A percentile compares a stretch with the other conserved stretches of the same genome.
These are phyloP conservation scores for Styphnolobium japonicum DNA, from an alignment of 306 rosid genomes.

Conservation along the genomic window DNA sequence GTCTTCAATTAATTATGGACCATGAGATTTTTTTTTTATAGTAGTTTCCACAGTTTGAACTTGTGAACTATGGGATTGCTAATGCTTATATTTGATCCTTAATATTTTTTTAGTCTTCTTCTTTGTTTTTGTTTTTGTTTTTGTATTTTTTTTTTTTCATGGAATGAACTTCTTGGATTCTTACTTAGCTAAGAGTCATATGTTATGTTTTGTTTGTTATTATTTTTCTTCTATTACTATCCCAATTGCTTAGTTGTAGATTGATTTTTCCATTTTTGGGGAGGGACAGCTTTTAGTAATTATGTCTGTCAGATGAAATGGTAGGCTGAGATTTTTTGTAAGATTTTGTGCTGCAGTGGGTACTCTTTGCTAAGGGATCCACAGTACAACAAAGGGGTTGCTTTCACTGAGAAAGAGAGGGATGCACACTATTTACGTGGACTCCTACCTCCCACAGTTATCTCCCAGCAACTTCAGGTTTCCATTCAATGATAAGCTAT, in stretches of 20 bases:
- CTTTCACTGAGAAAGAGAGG: slow-evolving; percentile 74
- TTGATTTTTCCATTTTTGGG: no score
- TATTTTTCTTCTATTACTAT: no score
- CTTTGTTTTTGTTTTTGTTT: no score
- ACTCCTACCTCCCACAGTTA: slow-evolving; percentile 62
- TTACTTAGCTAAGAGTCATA: neutral
- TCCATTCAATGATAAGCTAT: neutral
- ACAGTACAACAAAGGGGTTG: slow-evolving; percentile 80
- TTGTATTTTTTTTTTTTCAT: neutral
- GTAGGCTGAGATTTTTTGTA: neutral
- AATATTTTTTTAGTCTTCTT: no score
- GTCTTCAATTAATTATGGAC: neutral
- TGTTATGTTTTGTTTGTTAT: neutral
- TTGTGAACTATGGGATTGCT: neutral
- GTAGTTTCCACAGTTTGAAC: no score
- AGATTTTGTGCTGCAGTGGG: slow-evolving; percentile 50
- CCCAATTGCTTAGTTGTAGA: no score
- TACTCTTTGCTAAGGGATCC: slow-evolving; percentile 79
- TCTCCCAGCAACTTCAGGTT: slow-evolving; percentile 77
- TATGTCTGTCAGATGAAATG: neutral
- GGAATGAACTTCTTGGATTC: neutral
- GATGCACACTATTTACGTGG: slow-evolving; percentile 82
- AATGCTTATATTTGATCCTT: neutral
- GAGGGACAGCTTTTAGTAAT: neutral
- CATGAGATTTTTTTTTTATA: no score